Percentiles rank a stretch among this genome's conserved stretches.
phyloP scores from a whole-genome alignment of 2,329 filamentous ascomycete genomes.

The Claviceps purpurea region DNA sequence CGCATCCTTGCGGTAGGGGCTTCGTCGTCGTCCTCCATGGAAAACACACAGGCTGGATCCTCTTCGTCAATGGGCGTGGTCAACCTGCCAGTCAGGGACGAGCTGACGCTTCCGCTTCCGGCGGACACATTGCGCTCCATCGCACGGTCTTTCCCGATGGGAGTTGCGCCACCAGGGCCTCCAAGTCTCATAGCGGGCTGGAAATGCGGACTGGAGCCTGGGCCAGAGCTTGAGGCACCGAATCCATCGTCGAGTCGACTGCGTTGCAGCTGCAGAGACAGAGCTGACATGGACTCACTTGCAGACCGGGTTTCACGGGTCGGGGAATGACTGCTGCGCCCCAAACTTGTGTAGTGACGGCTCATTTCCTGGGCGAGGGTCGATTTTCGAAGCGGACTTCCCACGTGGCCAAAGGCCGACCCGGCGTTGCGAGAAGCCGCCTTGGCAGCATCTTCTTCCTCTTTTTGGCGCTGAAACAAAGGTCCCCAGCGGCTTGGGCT shows the following conservation, averaged over 20 bases:
- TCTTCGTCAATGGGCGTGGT: conserved; percentile 54
- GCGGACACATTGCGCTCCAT: conserved; percentile 47
- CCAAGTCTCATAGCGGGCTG: conserved; percentile 32
- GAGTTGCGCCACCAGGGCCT: conserved; percentile 22
- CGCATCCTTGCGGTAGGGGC: conserved; percentile 30
- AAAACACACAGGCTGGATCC: conserved; percentile 50
- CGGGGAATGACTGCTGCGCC: conserved; percentile 26
- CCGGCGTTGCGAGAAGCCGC: conserved; percentile 20
- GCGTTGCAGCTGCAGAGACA: conserved; percentile 49
- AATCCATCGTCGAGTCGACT: conserved; percentile 37
- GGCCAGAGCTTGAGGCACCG: conserved; percentile 15
- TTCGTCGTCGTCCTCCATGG: conserved; percentile 51
- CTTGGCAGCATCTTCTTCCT: conserved; percentile 37
- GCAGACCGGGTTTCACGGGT: conserved; percentile 21
- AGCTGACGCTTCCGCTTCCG: conserved; percentile 42
- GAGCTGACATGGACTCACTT: conserved; percentile 41
- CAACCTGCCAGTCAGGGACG: conserved; percentile 40
- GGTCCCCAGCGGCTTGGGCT: conserved; percentile 50
- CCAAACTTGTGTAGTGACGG: conserved; percentile 19
- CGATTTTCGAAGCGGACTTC: conserved; percentile 51
- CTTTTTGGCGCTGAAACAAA: conserved; percentile 45
- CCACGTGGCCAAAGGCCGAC: conserved; percentile 53
- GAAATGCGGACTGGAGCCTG: conserved; percentile 33
- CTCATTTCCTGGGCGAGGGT: conserved; percentile 42
- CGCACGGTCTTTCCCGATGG: conserved; percentile 27